Evolutionary conservation across 306 rosid species (phyloP).

Genomic region (cucumber (Cucumis sativus)): Cucumber_9930_V3 NC_026657.2:28043001-28043500

Average conservation of each 20-base stretch:
- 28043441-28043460: constrained; percentile 7
- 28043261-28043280: constrained; percentile 15
- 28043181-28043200: constrained; percentile 24
- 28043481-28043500: constrained; percentile 20
- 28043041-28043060: constrained; percentile 11
- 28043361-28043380: constrained; percentile 39
- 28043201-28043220: constrained; percentile 17
- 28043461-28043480: constrained; percentile 8
- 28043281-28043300: constrained; percentile 40
- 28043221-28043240: constrained; percentile 14
- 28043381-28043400: constrained; percentile 36
- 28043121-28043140: constrained; percentile 23
- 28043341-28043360: constrained; percentile 54
- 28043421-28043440: constrained; percentile 10
- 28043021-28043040: constrained; percentile 30
- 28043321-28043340: constrained; percentile 51
- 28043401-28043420: constrained; percentile 17
- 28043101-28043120: constrained; percentile 12
- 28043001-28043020: constrained; percentile 20
- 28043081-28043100: constrained; percentile 9
- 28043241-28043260: constrained; percentile 11
- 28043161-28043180: constrained; percentile 20
- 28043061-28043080: constrained; percentile 17
- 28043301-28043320: constrained; percentile 51
- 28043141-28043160: constrained; percentile 20